A percentile compares a stretch with the other conserved stretches of the same genome.
Evolutionary conservation across 1,284 basidiomycete genomes (phyloP).

Genomic region (Porodaedalea pini): DNA sequence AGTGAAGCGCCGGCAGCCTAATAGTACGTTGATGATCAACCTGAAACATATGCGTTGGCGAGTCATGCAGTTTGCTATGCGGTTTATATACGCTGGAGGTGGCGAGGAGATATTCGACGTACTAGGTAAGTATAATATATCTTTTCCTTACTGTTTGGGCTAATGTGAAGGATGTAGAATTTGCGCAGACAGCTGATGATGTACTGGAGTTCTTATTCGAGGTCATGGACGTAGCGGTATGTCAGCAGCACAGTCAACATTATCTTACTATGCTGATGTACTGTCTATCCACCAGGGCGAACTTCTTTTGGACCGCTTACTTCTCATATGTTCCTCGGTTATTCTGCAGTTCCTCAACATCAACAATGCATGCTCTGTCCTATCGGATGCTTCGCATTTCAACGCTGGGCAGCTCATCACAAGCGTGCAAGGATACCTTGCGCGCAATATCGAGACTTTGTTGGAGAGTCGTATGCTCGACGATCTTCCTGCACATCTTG

Average conservation of each 20-base stretch:
- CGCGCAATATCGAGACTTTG: slow-evolving; percentile 83
- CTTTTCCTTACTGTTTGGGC: slow-evolving; percentile 6
- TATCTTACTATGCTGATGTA: no score
- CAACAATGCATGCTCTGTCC: slow-evolving; percentile 78
- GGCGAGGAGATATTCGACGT: slow-evolving; percentile 74
- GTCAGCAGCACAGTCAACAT: slow-evolving; percentile 27
- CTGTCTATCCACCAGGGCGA: slow-evolving; percentile 60
- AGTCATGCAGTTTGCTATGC: slow-evolving; percentile 74
- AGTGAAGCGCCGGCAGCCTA: slow-evolving; percentile 49
- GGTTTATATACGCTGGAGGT: slow-evolving; percentile 76
- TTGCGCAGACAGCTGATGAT: slow-evolving; percentile 65
- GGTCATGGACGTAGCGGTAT: slow-evolving; percentile 80
- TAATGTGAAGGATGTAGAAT: slow-evolving; percentile 43
- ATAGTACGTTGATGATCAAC: slow-evolving; percentile 60
- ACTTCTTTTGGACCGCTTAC: slow-evolving; percentile 80
- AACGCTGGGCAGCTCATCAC: slow-evolving; percentile 69
- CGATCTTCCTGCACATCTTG: slow-evolving; percentile 64
- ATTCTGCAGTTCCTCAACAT: slow-evolving; percentile 71
- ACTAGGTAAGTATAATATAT: slow-evolving; percentile 49
- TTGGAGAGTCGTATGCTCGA: slow-evolving; percentile 80
- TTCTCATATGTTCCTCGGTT: slow-evolving; percentile 77
- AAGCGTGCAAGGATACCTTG: slow-evolving; percentile 79
- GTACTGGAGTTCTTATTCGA: slow-evolving; percentile 86
- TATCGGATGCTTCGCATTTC: slow-evolving; percentile 81
- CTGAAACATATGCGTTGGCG: slow-evolving; percentile 76